Conservation (phyloP, 148 eudicot species). For the Limonium bicolor region DNA sequence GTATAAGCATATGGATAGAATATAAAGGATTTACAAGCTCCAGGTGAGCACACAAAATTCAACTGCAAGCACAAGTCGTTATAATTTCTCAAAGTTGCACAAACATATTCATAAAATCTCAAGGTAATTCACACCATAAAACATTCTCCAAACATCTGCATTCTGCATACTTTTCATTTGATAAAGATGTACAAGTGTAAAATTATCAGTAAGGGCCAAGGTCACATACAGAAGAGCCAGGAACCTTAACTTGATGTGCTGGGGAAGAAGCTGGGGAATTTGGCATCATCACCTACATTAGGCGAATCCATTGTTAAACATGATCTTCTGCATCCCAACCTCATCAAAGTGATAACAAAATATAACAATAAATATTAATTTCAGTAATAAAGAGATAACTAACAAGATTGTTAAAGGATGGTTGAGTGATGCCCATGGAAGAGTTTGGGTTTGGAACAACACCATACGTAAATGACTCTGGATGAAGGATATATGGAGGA, state of each 20-base stretch:
- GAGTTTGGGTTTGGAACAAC: conserved; percentile 10
- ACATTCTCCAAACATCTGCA: conserved; percentile 9
- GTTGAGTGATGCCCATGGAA: conserved; percentile 14
- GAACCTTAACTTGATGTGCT: conserved; percentile 9
- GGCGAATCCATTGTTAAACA: too few species aligned
- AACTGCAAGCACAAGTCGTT: too few species aligned
- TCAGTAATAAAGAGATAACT: too few species aligned
- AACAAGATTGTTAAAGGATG: conserved; percentile 15
- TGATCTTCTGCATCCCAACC: background rate
- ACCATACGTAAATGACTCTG: conserved; percentile 19
- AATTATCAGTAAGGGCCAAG: conserved; percentile 11
- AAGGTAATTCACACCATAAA: background rate
- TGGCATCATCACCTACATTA: conserved; percentile 14
- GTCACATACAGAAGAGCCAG: conserved; percentile 12
- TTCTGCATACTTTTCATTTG: conserved; percentile 7
- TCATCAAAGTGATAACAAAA: background rate
- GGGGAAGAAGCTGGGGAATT: conserved; percentile 13
- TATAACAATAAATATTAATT: conserved; percentile 3
- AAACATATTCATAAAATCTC: background rate
- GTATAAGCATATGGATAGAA: too few species aligned
- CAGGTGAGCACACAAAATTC: too few species aligned
- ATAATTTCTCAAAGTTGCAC: too few species aligned
- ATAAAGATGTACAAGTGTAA: conserved; percentile 2
- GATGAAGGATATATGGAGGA: conserved; percentile 8
- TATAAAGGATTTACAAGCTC: too few species aligned